Percentiles rank a stretch among this genome's conserved stretches.
Evolutionary conservation across 441 rosid genomes (phyloP).

Genomic region (Adansonia rubrostipa): DNA sequence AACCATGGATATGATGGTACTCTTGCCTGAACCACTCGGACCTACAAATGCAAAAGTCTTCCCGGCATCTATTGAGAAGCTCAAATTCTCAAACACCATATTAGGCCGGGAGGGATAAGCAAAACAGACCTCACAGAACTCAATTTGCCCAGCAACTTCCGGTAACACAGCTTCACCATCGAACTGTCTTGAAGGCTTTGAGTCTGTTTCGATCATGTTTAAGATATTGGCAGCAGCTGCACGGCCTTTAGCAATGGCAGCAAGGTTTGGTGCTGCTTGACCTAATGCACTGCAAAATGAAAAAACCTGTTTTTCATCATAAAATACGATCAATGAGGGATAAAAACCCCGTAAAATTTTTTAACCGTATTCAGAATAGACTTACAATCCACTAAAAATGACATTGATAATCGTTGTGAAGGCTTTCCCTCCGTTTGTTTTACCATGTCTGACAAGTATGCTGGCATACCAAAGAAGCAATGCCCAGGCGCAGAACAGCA

Average conservation of each 20-base stretch:
- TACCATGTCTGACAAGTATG: conserved; percentile 67
- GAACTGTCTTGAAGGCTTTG: conserved; percentile 31
- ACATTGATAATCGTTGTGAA: conserved; percentile 82
- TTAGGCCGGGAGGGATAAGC: conserved; percentile 70
- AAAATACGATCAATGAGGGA: conserved; percentile 4
- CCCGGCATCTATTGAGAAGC: conserved; percentile 64
- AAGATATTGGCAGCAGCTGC: conserved; percentile 73
- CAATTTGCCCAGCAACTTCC: conserved; percentile 59
- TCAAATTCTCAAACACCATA: conserved; percentile 63
- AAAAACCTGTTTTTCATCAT: conserved; percentile 25
- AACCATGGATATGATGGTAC: conserved; percentile 80
- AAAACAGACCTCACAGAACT: conserved; percentile 60
- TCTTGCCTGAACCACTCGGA: conserved; percentile 92
- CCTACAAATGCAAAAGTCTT: conserved; percentile 76
- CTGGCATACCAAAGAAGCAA: conserved; percentile 84
- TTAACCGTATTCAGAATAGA: not conserved
- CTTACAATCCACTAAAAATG: conserved; percentile 89
- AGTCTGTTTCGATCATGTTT: conserved; percentile 50
- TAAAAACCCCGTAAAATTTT: not conserved
- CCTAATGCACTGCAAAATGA: conserved; percentile 62
- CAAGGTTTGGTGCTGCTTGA: conserved; percentile 81
- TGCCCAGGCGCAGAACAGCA: conserved; percentile 78
- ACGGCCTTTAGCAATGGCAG: conserved; percentile 76
- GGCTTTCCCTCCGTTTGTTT: conserved; percentile 76
- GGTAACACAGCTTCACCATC: conserved; percentile 44